These are phyloP conservation scores for Malbranchea cinnamomea DNA, from an alignment of 2,329 filamentous ascomycete genomes.

Conservation along the genomic window DNA sequence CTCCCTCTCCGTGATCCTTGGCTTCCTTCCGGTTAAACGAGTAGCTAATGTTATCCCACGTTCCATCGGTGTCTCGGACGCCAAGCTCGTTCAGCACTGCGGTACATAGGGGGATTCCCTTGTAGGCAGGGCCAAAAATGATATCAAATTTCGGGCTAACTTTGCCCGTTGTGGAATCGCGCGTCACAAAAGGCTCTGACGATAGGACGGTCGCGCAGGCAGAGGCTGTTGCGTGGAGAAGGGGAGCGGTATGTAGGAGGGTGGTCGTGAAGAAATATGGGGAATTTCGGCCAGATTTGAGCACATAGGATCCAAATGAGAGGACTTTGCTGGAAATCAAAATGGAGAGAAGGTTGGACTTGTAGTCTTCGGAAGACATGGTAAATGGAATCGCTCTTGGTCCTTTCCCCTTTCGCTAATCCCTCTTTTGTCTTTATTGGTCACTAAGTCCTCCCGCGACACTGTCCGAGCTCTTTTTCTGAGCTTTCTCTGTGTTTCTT, in stretches of 20 bases:
- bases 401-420: too few relatives aligned
- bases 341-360: slow-evolving; percentile 22
- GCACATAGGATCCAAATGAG: slow-evolving; percentile 38
- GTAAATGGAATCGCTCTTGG: too few relatives aligned
- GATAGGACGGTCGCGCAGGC: slow-evolving; percentile 53
- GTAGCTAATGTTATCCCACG: slow-evolving; percentile 60
- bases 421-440: too few relatives aligned
- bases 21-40: slow-evolving; percentile 92
- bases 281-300: slow-evolving; percentile 80
- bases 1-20: slow-evolving; percentile 91
- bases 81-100: slow-evolving; percentile 62
- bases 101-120: slow-evolving; percentile 83
- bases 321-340: slow-evolving; percentile 27
- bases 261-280: slow-evolving; percentile 99
- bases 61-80: slow-evolving; percentile 44
- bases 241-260: slow-evolving; percentile 66
- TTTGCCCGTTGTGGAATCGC: slow-evolving; percentile 18
- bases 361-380: slow-evolving; percentile 18
- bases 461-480: too few relatives aligned
- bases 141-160: slow-evolving; percentile 53
- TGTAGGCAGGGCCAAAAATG: slow-evolving; percentile 90
- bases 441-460: too few relatives aligned
- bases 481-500: too few relatives aligned
- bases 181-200: slow-evolving; percentile 14
- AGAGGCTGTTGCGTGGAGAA: slow-evolving; percentile 61